Evolutionary conservation across 2,329 filamentous ascomycete genomes (phyloP), one percentile per base, ranked within the genome.

Genomic region (Phaeosphaeria sp.): DNA sequence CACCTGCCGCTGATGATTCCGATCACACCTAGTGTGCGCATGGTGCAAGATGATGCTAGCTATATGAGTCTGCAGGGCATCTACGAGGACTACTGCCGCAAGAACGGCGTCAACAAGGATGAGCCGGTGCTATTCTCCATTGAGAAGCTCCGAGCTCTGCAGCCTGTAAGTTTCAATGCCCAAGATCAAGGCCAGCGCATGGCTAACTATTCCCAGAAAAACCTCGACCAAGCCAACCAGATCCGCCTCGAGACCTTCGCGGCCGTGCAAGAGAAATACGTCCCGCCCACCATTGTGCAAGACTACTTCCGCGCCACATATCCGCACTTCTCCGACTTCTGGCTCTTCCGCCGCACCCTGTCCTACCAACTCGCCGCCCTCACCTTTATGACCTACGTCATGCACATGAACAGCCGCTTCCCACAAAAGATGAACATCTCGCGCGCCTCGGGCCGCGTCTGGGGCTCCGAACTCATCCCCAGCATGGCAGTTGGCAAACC

Each of bases 351-450:
- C 57, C 89, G 93, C 57, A 93, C 97, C 65, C 97, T 99, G 80
- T 91, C 92, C 21, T 97, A 98, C 82, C 95, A 99, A 79, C 89
- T 97, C 60, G 94, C 95, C 20, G 88, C 93, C 1, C 85, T 98
- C 63, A 97, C 95, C 1, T 99, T 99, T 81, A 97, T 99, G 91
- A 98, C 95, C 3, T 99, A 98, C 75, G 90, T 97, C 57, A 90
- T 99, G 81, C 94, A 94, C 80, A 98, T 99, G 88, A 92, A 94
- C 75, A 92, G 92, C 76, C 91, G 95, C 27, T 97, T 95, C 77
- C 96, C 95, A 6, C 92, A 93, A 78, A 99, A 99, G 84, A 90
- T 98, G 77, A 90, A 91, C 78, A 96, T 99, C 71, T 90, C 92
- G 11, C 89, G 93, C 22, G 86, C 87, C 27, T 93, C 90, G 6